Evolutionary conservation across 2,329 filamentous ascomycete species (phyloP).

Genomic region (Pestalotiopsis fici): DNA sequence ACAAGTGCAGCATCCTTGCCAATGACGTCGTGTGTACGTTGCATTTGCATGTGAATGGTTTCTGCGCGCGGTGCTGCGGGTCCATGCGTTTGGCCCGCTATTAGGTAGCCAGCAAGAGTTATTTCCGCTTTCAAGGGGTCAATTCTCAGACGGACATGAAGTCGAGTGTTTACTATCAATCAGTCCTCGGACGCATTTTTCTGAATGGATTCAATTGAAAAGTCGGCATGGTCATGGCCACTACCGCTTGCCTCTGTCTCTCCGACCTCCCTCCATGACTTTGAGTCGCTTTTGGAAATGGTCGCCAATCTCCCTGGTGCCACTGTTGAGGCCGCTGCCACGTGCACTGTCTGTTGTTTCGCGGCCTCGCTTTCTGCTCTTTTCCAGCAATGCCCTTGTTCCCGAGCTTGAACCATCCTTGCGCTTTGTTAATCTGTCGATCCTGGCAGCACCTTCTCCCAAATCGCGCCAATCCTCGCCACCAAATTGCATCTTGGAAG

Average conservation of each 20-base stretch:
- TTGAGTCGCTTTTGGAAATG: slow-evolving; percentile 72
- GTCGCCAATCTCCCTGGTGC: slow-evolving; percentile 65
- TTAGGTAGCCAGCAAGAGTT: too few relatives aligned
- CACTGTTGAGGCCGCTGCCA: slow-evolving; percentile 54
- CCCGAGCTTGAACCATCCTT: slow-evolving; percentile 59
- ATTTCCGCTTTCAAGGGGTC: too few relatives aligned
- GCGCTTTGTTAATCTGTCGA: slow-evolving; percentile 77
- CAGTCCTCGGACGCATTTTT: too few relatives aligned
- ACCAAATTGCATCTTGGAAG: slow-evolving; percentile 69
- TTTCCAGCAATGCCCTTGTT: slow-evolving; percentile 69
- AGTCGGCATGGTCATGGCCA: too few relatives aligned
- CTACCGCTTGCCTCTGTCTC: slow-evolving; percentile 37
- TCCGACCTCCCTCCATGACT: slow-evolving; percentile 39
- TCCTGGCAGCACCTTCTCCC: slow-evolving; percentile 82
- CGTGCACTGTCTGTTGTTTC: slow-evolving; percentile 71
- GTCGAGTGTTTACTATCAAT: too few relatives aligned
- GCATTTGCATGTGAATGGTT: neutral
- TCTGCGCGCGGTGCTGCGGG: neutral
- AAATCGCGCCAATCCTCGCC: slow-evolving; percentile 92
- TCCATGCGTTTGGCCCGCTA: neutral
- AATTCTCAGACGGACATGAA: too few relatives aligned
- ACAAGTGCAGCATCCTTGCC: neutral
- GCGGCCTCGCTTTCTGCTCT: slow-evolving; percentile 78
- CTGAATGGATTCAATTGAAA: too few relatives aligned
- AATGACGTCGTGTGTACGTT: neutral